A percentile compares a stretch with the other conserved stretches of the same genome.
Conservation (phyloP, 257 asterid species). For the Jacaranda copaia region DNA sequence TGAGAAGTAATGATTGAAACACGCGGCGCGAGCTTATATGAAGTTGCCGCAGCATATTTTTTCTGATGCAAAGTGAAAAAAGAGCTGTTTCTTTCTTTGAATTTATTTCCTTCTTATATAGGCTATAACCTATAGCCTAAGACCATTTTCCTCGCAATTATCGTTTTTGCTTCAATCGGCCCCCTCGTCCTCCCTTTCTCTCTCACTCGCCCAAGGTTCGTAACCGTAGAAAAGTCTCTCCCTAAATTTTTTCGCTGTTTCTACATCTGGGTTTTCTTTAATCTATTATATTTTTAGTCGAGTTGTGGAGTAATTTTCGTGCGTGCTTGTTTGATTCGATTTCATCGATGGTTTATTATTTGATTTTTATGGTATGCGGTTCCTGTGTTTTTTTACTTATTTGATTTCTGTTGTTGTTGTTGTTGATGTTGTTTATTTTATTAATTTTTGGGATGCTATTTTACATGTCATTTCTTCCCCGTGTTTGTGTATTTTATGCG, state of each 20-base stretch:
- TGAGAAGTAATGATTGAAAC: background rate
- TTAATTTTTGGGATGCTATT: background rate
- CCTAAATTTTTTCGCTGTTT: background rate
- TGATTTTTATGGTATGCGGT: background rate
- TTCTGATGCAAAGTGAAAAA: background rate
- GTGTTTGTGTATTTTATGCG: background rate
- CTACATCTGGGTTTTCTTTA: background rate
- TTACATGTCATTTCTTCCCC: background rate
- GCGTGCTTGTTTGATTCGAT: conserved; percentile 3
- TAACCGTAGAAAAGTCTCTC: background rate
- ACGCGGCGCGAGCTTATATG: conserved; percentile 12
- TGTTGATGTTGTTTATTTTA: background rate
- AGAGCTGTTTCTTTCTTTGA: background rate
- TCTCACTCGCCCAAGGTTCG: conserved; percentile 2
- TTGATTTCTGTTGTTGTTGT: background rate
- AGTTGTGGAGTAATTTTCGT: background rate
- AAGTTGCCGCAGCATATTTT: background rate
- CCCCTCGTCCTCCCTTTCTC: background rate
- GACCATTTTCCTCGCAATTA: background rate
- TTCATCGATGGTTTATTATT: conserved; percentile 2
- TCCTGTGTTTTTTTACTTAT: background rate
- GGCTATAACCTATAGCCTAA: background rate
- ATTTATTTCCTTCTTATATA: background rate
- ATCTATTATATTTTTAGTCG: background rate
- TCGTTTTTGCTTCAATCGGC: background rate